Percentiles rank a stretch among this genome's conserved stretches.
Evolutionary conservation across 1,284 basidiomycete genomes (phyloP).

Genomic region (Ganoderma lingzhi): DNA sequence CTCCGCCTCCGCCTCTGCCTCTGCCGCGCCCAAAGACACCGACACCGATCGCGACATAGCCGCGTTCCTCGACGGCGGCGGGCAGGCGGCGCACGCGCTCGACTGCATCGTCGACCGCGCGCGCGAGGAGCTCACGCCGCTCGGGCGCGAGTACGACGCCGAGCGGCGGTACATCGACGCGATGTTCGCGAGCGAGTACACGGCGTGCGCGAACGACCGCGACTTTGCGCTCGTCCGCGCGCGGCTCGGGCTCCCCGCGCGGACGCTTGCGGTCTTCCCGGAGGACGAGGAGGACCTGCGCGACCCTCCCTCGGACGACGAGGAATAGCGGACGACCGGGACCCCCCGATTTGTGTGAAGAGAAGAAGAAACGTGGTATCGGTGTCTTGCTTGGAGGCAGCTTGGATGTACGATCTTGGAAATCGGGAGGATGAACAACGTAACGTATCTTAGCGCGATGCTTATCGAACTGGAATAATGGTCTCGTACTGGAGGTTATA

Average conservation of each 20-base stretch:
- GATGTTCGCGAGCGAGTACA: slow-evolving; percentile 20
- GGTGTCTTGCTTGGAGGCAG: background rate
- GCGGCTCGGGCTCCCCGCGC: slow-evolving; percentile 23
- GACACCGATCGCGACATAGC: slow-evolving; percentile 8
- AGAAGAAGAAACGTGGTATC: background rate
- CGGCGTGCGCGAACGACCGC: slow-evolving; percentile 28
- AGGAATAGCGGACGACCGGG: slow-evolving; percentile 11
- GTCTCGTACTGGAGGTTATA: background rate
- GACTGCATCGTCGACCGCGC: slow-evolving; percentile 34
- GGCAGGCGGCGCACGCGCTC: slow-evolving; percentile 25
- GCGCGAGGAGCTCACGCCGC: slow-evolving; percentile 32
- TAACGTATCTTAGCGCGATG: slow-evolving; percentile 2
- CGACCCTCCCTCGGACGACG: slow-evolving; percentile 28
- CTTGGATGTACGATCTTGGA: slow-evolving; percentile 7
- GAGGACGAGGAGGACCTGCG: slow-evolving; percentile 12
- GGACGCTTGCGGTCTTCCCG: slow-evolving; percentile 17
- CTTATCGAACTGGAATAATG: background rate
- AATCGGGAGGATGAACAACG: background rate
- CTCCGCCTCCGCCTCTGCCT: background rate
- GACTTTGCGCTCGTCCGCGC: slow-evolving; percentile 29
- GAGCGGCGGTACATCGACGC: slow-evolving; percentile 31
- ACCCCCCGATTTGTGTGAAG: background rate
- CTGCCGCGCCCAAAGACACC: background rate
- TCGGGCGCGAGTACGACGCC: slow-evolving; percentile 26
- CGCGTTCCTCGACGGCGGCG: slow-evolving; percentile 25